phyloP scores from a whole-genome alignment of 1,284 basidiomycete species.

The Austroboletus rostrupii region DNA sequence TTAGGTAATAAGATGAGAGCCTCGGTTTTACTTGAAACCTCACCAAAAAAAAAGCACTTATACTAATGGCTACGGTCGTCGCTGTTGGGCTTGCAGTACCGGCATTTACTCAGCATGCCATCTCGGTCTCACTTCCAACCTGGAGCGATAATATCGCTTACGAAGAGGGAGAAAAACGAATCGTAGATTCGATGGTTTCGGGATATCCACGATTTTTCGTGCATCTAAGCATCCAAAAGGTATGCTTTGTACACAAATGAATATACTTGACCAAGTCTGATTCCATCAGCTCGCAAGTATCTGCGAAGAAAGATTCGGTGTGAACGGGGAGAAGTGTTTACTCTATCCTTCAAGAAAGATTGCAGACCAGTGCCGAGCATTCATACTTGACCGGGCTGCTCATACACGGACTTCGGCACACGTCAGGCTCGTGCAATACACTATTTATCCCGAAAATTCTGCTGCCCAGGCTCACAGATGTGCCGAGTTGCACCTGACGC shows the following conservation, averaged over 20 bases:
- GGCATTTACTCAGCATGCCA: slow-evolving; percentile 80
- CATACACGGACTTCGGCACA: slow-evolving; percentile 40
- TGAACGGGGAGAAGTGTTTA: slow-evolving; percentile 68
- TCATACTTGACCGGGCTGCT: slow-evolving; percentile 57
- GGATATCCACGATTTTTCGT: slow-evolving; percentile 99
- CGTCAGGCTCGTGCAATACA: slow-evolving; percentile 70
- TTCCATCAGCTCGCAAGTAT: slow-evolving; percentile 64
- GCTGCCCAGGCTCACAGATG: slow-evolving; percentile 21
- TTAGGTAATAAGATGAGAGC: no score
- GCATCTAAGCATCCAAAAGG: slow-evolving; percentile 84
- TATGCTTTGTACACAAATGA: slow-evolving; percentile 35
- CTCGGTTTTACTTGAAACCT: no score
- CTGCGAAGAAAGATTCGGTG: slow-evolving; percentile 76
- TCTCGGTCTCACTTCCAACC: slow-evolving; percentile 94
- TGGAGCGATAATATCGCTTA: slow-evolving; percentile 95
- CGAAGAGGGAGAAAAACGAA: slow-evolving; percentile 86
- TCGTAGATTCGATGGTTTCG: slow-evolving; percentile 79
- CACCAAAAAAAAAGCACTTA: background rate
- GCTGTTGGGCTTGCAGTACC: slow-evolving; percentile 52
- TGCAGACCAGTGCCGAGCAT: slow-evolving; percentile 74
- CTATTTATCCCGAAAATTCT: slow-evolving; percentile 61
- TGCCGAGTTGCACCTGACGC: slow-evolving; percentile 74
- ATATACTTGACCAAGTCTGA: slow-evolving; percentile 1
- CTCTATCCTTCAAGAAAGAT: slow-evolving; percentile 72
- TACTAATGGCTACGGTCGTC: slow-evolving; percentile 14